Conservation (phyloP, 2,329 filamentous ascomycete genomes). For the Chrysoporthe puriensis region DNA sequence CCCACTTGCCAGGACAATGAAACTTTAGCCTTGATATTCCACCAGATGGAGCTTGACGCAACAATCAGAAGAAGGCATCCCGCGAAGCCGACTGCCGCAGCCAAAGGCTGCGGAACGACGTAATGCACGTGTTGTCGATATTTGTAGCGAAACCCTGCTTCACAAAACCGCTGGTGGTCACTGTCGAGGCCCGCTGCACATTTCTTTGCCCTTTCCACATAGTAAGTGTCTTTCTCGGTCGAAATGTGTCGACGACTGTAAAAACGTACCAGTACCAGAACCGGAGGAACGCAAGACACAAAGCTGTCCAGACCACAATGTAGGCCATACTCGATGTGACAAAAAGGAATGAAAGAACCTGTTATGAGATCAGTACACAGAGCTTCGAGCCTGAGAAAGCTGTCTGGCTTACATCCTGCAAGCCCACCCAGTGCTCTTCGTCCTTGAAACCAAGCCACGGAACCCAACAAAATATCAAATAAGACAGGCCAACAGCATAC, state of each 20-base stretch:
- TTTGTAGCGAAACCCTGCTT: neutral
- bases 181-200: slow-evolving; percentile 6
- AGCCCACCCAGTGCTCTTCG: neutral
- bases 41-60: slow-evolving; percentile 23
- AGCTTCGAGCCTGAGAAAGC: rapidly evolving
- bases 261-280: slow-evolving; percentile 20
- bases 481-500: slow-evolving; percentile 19
- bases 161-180: slow-evolving; percentile 14
- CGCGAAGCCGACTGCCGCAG: slow-evolving; percentile 15
- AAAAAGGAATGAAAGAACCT: slow-evolving; percentile 24
- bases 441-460: slow-evolving; percentile 16
- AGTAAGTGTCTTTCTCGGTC: neutral
- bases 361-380: neutral
- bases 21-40: slow-evolving; percentile 1
- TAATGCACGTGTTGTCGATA: slow-evolving; percentile 16
- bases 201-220: slow-evolving; percentile 12
- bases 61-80: slow-evolving; percentile 20
- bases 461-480: slow-evolving; percentile 21
- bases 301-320: slow-evolving; percentile 18
- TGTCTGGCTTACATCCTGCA: slow-evolving; percentile 11
- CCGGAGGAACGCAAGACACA: slow-evolving; percentile 23
- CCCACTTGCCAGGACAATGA: slow-evolving; percentile 15
- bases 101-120: slow-evolving; percentile 19
- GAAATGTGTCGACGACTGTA: neutral
- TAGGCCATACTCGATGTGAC: slow-evolving; percentile 26